Percentiles rank a stretch among this genome's conserved stretches.
Evolutionary conservation across 805 yeast genomes (phyloP).

Genomic region (Lachancea sp.): DNA sequence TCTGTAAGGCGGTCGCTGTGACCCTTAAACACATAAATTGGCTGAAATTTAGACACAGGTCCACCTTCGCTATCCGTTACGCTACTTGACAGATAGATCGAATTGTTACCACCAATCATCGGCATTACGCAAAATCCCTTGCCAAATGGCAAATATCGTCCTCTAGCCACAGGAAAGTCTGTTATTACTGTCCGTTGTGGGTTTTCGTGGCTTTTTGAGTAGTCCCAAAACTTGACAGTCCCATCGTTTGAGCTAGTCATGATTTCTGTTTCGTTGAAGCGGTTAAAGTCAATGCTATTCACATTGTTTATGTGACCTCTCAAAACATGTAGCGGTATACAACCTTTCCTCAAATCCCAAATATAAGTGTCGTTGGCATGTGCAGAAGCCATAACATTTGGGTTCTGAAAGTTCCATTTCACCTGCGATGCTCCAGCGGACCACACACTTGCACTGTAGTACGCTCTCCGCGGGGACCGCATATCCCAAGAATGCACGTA

Average conservation of each 20-base stretch:
- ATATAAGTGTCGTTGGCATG: constrained; percentile 75
- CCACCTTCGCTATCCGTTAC: constrained; percentile 11
- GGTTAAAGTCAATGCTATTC: constrained; percentile 81
- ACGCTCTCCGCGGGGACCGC: constrained; percentile 70
- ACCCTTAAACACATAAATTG: constrained; percentile 62
- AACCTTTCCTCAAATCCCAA: constrained; percentile 87
- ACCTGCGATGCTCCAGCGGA: constrained; percentile 91
- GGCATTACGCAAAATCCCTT: constrained; percentile 87
- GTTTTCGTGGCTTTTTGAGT: constrained; percentile 34
- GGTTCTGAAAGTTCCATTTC: constrained; percentile 79
- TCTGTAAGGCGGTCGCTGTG: constrained; percentile 83
- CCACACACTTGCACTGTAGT: constrained; percentile 85
- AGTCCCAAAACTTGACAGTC: constrained; percentile 79
- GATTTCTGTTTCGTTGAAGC: constrained; percentile 50
- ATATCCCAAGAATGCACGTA: constrained; percentile 87
- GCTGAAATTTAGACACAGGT: constrained; percentile 38
- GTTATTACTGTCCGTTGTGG: constrained; percentile 61
- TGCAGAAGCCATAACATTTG: constrained; percentile 73
- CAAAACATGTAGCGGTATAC: constrained; percentile 60
- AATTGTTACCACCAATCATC: constrained; percentile 69
- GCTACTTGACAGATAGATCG: constrained; percentile 32
- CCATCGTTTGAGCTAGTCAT: constrained; percentile 84
- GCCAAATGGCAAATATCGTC: constrained; percentile 86
- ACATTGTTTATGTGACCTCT: constrained; percentile 79
- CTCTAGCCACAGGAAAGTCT: constrained; percentile 82